phyloP scores from a whole-genome alignment of 2,329 filamentous ascomycete genomes.

The Corinectria fuckeliana region DNA sequence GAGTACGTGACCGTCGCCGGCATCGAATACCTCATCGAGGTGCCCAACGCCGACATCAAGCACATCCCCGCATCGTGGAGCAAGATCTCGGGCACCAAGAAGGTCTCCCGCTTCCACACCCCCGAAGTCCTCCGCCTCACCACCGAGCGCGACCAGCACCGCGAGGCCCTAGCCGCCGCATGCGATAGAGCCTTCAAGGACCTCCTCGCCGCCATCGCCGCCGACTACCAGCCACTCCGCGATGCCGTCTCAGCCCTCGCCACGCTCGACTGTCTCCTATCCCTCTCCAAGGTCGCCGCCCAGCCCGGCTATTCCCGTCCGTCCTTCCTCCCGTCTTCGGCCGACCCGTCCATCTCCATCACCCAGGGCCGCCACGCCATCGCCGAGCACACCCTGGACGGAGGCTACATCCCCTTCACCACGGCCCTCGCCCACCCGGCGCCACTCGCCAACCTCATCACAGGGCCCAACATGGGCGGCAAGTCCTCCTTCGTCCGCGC shows the following conservation, averaged over 20 bases:
- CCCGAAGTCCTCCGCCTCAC: slow-evolving; percentile 86
- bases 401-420: slow-evolving; percentile 90
- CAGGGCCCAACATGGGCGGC: slow-evolving; percentile 98
- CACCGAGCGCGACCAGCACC: slow-evolving; percentile 90
- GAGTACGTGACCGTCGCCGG: slow-evolving; percentile 85
- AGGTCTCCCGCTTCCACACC: slow-evolving; percentile 89
- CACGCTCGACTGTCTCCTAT: slow-evolving; percentile 87
- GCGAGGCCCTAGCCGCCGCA: slow-evolving; percentile 88
- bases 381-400: slow-evolving; percentile 87
- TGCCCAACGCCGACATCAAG: slow-evolving; percentile 81
- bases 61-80: slow-evolving; percentile 92
- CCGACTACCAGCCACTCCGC: slow-evolving; percentile 87
- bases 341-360: slow-evolving; percentile 69
- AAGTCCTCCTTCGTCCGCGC: slow-evolving; percentile 98
- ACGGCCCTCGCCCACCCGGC: slow-evolving; percentile 71
- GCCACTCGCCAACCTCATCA: slow-evolving; percentile 82
- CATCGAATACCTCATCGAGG: slow-evolving; percentile 94
- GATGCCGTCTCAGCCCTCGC: slow-evolving; percentile 88
- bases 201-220: slow-evolving; percentile 75
- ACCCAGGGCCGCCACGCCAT: slow-evolving; percentile 85
- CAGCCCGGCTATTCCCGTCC: slow-evolving; percentile 91
- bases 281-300: slow-evolving; percentile 80
- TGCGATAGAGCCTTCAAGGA: slow-evolving; percentile 83
- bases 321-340: slow-evolving; percentile 64
- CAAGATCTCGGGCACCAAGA: slow-evolving; percentile 95